Base-by-base conservation (phyloP, 495 filamentous ascomycete genomes). In the Podospora tetraspora region DNA sequence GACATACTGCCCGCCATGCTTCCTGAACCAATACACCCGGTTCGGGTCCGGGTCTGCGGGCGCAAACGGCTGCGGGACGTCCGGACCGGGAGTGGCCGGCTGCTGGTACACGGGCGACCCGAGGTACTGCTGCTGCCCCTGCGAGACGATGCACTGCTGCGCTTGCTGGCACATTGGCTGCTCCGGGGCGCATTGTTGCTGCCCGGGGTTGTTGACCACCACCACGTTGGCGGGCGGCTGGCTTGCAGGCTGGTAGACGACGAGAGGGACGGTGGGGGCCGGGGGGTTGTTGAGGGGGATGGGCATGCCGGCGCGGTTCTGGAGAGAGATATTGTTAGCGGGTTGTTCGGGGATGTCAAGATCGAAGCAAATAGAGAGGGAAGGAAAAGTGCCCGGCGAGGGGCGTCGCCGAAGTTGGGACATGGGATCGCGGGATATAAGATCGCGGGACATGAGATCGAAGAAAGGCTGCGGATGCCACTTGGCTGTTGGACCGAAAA, bases 21-120 rank as follows among this genome's bases (percentile, higher is more conserved):
- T 83, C 13, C 83, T 79, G 59, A 78, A 76, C 76, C 80, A 82
- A 69, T 85, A 86, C 75, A 83, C 77, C 63, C 84, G 83, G 52
- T 75, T 79, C 21, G 81, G 78, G 66, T 86, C 81, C 29, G 82
- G 77, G 66, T 86, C 84, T 5, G 80, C 77, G 0, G 84, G 84
- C 61, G 80, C 81, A 64, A 85, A 83, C 56, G 84, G 82, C 75
- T 85, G 83, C 13, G 81, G 78, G 69, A 82, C 79, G 62, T 78
- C 75, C 27, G 77, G 73, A 64, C 75, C 74, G 73, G 43, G 43
- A 6, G 16, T n/a, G 6, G 43, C n/a, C 16, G 11, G 11, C 12
- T 12, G 43, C 6, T 8, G 43, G 43, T 52, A n/a, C 43, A n/a
- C 43, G 5, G 19, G 16, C 6, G 43, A 8, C 5, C 19, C 6